Evolutionary conservation across 345 rosid genomes (phyloP).

Genomic region (Orychophragmus violaceus): DNA sequence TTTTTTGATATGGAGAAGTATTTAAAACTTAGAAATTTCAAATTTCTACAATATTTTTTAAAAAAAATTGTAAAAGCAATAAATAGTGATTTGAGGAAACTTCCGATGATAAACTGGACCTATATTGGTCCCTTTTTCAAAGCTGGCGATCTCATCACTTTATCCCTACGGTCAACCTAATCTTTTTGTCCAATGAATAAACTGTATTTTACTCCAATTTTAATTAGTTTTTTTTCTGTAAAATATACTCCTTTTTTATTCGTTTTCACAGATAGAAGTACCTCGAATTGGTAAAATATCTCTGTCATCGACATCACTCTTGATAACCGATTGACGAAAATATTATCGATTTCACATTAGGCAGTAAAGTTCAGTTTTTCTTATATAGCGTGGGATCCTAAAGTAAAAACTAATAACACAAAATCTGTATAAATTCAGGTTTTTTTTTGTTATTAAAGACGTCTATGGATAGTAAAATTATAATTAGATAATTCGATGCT

Average conservation of each 20-base stretch:
- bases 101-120: too few species aligned
- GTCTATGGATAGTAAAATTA: too few species aligned
- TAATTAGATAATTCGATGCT: too few species aligned
- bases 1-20: too few species aligned
- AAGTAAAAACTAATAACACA: too few species aligned
- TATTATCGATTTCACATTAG: neutral
- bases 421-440: too few species aligned
- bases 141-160: constrained; percentile 30
- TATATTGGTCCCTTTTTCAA: constrained; percentile 3
- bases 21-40: too few species aligned
- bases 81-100: constrained; percentile 1
- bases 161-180: constrained; percentile 21
- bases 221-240: neutral
- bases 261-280: neutral
- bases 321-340: neutral
- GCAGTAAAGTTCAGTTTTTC: too few species aligned
- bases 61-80: constrained; percentile 15
- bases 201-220: neutral
- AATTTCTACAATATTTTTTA: too few species aligned
- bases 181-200: constrained; percentile 14
- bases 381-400: too few species aligned
- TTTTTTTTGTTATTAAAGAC: too few species aligned
- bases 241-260: neutral
- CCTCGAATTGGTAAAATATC: neutral
- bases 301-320: neutral